phyloP scores from a whole-genome alignment of 1,284 basidiomycete genomes.

The Leucocoprinus gongylophorus region DNA sequence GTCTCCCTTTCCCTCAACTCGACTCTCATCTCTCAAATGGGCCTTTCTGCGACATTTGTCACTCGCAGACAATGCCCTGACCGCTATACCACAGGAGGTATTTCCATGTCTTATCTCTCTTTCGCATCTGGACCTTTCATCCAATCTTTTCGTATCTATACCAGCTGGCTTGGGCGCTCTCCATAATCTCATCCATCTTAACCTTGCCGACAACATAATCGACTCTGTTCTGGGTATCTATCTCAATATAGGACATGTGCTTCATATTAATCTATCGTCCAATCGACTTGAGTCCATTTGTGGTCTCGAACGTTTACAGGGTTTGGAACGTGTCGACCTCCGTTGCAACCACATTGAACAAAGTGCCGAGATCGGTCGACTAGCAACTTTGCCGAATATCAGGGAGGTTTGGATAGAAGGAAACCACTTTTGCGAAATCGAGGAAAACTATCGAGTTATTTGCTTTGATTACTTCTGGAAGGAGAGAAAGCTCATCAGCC shows the following conservation, averaged over 20 bases:
- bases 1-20: conserved; percentile 27
- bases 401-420: conserved; percentile 72
- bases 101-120: conserved; percentile 70
- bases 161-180: conserved; percentile 71
- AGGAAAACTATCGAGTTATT: conserved; percentile 67
- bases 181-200: conserved; percentile 77
- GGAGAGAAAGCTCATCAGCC: conserved; percentile 63
- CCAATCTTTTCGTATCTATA: conserved; percentile 82
- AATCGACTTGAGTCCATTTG: conserved; percentile 93
- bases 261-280: conserved; percentile 68
- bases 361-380: conserved; percentile 76
- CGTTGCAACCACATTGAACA: conserved; percentile 79
- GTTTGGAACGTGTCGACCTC: conserved; percentile 83
- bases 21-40: conserved; percentile 69
- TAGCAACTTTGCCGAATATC: conserved; percentile 76
- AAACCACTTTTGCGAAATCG: conserved; percentile 70
- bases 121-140: conserved; percentile 85
- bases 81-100: conserved; percentile 70
- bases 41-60: conserved; percentile 70
- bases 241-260: conserved; percentile 70
- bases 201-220: conserved; percentile 93
- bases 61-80: conserved; percentile 78
- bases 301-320: conserved; percentile 82
- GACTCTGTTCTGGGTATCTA: conserved; percentile 91
- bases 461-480: conserved; percentile 81